Evolutionary conservation across 2,329 filamentous ascomycete genomes (phyloP).

Genomic region (Cryphonectria carpinicola): DNA sequence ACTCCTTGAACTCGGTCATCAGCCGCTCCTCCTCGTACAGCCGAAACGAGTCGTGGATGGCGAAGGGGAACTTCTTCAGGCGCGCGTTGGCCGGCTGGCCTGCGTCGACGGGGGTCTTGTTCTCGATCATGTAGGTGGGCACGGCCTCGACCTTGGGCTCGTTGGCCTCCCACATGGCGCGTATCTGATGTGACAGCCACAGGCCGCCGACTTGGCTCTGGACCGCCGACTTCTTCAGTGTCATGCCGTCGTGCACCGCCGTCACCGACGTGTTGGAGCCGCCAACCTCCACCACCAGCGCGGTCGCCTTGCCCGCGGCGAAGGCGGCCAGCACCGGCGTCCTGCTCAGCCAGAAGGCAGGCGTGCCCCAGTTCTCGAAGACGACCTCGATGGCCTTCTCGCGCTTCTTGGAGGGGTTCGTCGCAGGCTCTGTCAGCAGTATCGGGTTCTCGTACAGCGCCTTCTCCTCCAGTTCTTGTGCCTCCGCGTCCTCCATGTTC

Average conservation of each 20-base stretch:
- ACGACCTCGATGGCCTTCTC: constrained; percentile 96
- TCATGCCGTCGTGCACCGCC: constrained; percentile 91
- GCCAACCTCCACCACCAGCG: constrained; percentile 89
- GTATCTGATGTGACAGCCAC: constrained; percentile 88
- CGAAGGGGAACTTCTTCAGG: constrained; percentile 69
- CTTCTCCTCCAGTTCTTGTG: constrained; percentile 67
- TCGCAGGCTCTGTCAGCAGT: constrained; percentile 90
- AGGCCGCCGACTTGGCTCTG: constrained; percentile 85
- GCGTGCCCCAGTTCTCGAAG: constrained; percentile 95
- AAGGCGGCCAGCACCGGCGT: constrained; percentile 91
- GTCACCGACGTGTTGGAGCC: constrained; percentile 87
- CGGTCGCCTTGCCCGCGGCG: constrained; percentile 89
- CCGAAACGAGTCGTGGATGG: constrained; percentile 72
- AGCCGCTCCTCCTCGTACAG: constrained; percentile 89
- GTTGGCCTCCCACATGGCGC: constrained; percentile 73
- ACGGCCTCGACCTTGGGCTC: constrained; percentile 73
- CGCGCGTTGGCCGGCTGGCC: constrained; percentile 77
- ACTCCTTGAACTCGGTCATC: constrained; percentile 96
- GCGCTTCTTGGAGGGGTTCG: constrained; percentile 84
- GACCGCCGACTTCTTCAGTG: constrained; percentile 87
- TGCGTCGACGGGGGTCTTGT: constrained; percentile 87
- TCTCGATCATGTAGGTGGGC: constrained; percentile 85
- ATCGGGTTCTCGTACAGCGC: constrained; percentile 87
- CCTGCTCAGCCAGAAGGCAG: constrained; percentile 90
- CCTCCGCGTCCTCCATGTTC: constrained; percentile 56